Conservation (phyloP, 441 rosid species). For the Macaranga tanarius region DNA sequence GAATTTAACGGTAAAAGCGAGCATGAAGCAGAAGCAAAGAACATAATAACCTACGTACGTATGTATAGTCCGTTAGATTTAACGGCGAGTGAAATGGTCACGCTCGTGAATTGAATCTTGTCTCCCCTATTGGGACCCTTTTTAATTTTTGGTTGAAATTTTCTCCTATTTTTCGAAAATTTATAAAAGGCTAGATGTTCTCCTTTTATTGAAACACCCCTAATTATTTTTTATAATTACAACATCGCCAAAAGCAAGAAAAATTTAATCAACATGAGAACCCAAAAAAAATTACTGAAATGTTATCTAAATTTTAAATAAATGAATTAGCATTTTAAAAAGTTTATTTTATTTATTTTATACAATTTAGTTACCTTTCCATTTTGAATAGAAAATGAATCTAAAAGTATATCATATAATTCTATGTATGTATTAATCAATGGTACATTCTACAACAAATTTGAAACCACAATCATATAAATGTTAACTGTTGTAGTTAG, state of each 20-base stretch:
- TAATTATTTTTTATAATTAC: conserved; percentile 6
- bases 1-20: conserved; percentile 16
- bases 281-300: not conserved
- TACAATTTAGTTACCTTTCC: too few relatives aligned
- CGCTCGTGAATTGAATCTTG: conserved; percentile 28
- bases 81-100: conserved; percentile 26
- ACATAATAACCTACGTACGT: not conserved
- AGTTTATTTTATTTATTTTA: too few relatives aligned
- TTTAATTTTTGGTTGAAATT: not conserved
- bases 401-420: too few relatives aligned
- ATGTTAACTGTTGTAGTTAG: too few relatives aligned
- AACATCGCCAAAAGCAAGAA: not conserved
- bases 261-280: too few relatives aligned
- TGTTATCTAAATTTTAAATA: not conserved
- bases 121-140: conserved; percentile 33
- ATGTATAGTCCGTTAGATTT: conserved; percentile 19
- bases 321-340: not conserved
- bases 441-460: too few relatives aligned
- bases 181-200: not conserved
- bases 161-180: not conserved
- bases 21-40: not conserved
- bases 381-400: too few relatives aligned
- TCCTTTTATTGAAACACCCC: conserved; percentile 18
- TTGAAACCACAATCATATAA: too few relatives aligned
- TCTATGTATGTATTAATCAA: too few relatives aligned